These are phyloP conservation scores for Pilaira anomala DNA, from an alignment of 192 early-diverging fungal genomes.

Conservation along the genomic window DNA sequence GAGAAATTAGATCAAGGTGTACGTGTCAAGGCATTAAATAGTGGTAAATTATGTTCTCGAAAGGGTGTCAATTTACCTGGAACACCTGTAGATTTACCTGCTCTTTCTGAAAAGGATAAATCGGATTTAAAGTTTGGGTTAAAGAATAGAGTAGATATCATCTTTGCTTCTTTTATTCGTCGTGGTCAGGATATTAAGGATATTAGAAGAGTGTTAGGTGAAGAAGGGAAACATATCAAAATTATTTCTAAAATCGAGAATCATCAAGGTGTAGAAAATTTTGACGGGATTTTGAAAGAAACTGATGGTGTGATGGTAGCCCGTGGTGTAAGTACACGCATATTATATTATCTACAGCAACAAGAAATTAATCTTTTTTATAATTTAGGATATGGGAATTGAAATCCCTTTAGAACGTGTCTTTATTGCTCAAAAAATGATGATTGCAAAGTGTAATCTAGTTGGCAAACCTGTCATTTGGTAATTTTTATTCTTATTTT, in stretches of 20 bases:
- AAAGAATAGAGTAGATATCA: slow-evolving; percentile 85
- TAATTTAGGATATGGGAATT: slow-evolving; percentile 71
- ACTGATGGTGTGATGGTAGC: slow-evolving; percentile 96
- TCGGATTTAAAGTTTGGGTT: slow-evolving; percentile 84
- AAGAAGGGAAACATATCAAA: slow-evolving; percentile 77
- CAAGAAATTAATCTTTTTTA: not conserved
- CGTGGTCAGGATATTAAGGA: slow-evolving; percentile 82
- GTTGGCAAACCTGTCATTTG: slow-evolving; percentile 89
- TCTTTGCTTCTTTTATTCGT: slow-evolving; percentile 92
- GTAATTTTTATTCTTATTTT: slow-evolving; percentile 1
- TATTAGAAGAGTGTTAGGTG: slow-evolving; percentile 77
- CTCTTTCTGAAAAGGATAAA: slow-evolving; percentile 89
- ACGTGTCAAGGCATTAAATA: slow-evolving; percentile 65
- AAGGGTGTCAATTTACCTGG: slow-evolving; percentile 92
- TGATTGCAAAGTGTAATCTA: slow-evolving; percentile 92
- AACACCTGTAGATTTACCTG: slow-evolving; percentile 80
- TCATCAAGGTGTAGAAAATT: slow-evolving; percentile 88
- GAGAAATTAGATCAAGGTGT: slow-evolving; percentile 55
- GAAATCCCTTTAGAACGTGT: slow-evolving; percentile 91
- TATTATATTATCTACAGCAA: too few species aligned
- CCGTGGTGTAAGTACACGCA: slow-evolving; percentile 63
- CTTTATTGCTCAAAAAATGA: slow-evolving; percentile 91
- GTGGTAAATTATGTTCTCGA: slow-evolving; percentile 75
- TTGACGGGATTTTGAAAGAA: slow-evolving; percentile 88
- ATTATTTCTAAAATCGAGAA: slow-evolving; percentile 96